A percentile compares a stretch with the other conserved stretches of the same genome.
These are phyloP conservation scores for Thermochaetoides dissita DNA, from an alignment of 2,329 filamentous ascomycete genomes.

Conservation along the genomic window DNA sequence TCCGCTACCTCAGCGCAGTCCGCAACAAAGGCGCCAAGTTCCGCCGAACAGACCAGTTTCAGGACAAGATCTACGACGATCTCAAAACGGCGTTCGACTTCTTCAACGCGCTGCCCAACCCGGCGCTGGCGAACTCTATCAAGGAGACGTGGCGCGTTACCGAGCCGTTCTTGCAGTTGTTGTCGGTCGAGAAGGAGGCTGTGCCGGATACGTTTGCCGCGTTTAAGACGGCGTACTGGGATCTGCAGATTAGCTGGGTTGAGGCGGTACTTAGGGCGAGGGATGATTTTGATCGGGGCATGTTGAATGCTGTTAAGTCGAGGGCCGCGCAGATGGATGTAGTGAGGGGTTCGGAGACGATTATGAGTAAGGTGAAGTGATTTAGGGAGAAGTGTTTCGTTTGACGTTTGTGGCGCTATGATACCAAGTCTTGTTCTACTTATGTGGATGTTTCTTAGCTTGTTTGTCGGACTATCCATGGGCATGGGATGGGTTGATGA, in stretches of 20 bases:
- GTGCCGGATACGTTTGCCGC: constrained; percentile 66
- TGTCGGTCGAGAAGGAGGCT: constrained; percentile 60
- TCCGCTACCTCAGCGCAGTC: constrained; percentile 69
- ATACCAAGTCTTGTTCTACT: neutral
- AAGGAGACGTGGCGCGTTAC: constrained; percentile 89
- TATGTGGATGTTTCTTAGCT: too few species aligned
- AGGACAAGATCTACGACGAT: constrained; percentile 88
- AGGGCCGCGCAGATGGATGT: constrained; percentile 76
- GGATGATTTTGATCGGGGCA: constrained; percentile 85
- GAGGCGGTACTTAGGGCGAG: constrained; percentile 75
- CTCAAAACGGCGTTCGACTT: constrained; percentile 81
- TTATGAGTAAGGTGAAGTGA: constrained; percentile 85
- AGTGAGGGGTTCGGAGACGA: constrained; percentile 70
- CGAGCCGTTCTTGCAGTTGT: constrained; percentile 64
- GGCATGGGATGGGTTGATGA: neutral
- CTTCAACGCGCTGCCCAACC: constrained; percentile 59
- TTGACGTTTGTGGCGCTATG: constrained; percentile 3
- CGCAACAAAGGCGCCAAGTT: constrained; percentile 87
- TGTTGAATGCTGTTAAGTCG: constrained; percentile 79
- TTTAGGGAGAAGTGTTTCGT: neutral
- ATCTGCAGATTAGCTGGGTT: constrained; percentile 88
- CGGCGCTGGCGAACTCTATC: constrained; percentile 57
- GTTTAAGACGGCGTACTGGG: constrained; percentile 84
- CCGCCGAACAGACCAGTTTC: constrained; percentile 71
- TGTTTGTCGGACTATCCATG: neutral